phyloP scores from a whole-genome alignment of 2,329 filamentous ascomycete species.

The Keithomyces neogunnii region DNA sequence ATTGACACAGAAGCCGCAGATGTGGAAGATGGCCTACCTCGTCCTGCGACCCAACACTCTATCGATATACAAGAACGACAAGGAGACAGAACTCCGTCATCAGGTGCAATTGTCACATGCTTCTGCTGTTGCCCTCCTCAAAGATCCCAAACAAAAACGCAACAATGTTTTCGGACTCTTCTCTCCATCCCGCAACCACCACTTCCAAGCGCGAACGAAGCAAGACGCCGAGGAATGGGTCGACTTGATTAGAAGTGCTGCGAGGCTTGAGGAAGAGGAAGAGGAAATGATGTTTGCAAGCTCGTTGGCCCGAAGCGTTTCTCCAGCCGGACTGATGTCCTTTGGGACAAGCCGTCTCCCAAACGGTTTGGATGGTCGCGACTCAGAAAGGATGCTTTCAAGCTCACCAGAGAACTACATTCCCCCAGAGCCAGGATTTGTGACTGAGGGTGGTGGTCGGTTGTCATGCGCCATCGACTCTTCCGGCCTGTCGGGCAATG shows the following conservation, averaged over 20 bases:
- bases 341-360: constrained; percentile 1
- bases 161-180: constrained; percentile 89
- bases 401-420: constrained; percentile 53
- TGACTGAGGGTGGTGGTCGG: constrained; percentile 31
- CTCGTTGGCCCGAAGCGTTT: constrained; percentile 45
- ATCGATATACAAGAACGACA: constrained; percentile 86
- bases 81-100: constrained; percentile 81
- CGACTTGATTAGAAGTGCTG: constrained; percentile 66
- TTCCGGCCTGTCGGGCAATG: constrained; percentile 54
- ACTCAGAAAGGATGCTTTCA: constrained; percentile 37
- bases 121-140: constrained; percentile 81
- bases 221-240: constrained; percentile 84
- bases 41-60: constrained; percentile 85
- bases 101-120: constrained; percentile 84
- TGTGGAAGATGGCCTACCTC: constrained; percentile 84
- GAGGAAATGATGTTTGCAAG: constrained; percentile 71
- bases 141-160: constrained; percentile 79
- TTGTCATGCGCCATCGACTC: constrained; percentile 57
- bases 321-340: constrained; percentile 16
- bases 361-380: constrained; percentile 13
- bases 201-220: constrained; percentile 68
- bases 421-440: constrained; percentile 25
- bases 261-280: constrained; percentile 81
- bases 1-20: constrained; percentile 36
- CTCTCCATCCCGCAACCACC: constrained; percentile 82